Base-by-base conservation (phyloP, 441 rosid species). In the Bocquillonia castaneifolia region DNA sequence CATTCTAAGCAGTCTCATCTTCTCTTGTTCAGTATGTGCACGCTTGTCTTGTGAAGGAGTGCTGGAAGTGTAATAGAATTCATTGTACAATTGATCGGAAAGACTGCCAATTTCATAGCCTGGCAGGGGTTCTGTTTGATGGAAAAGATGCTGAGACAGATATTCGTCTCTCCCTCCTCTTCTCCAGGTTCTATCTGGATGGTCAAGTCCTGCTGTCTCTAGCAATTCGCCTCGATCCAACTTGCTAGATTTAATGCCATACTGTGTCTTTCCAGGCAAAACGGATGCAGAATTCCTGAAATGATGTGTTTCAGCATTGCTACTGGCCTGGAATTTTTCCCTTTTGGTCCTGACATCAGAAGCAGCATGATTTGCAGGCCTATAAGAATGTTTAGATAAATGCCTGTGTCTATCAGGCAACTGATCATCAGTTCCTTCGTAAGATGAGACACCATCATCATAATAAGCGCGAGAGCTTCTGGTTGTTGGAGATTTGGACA, bases 391-490 rank as follows among this genome's bases (percentile, higher is more conserved):
- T 71, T 73, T 83, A 53, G 61, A 73, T 52, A 69, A 42, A 63
- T 69, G 53, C 18, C 69, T 59, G 28, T 69, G 65, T 56, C 68
- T 73, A 54, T 77, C 69, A 22, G 75, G 73, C 37, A 77, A 54
- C 48, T 77, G 85, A 75, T 84, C 88, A 78, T 82, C 91, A 10
- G 69, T 68, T 72, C 79, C 89, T 39, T 85, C 89, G 74, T 64
- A 75, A 3, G 98, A 87, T 72, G 97, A 89, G 75, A 85, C 66
- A 54, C 84, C 83, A 44, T 82, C 95, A 78, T 86, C 92, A 71
- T 87, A 77, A 54, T 78, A 88, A 45, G 87, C 88, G 69, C 79
- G 88, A 54, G 81, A 72, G 60, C 86, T 82, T 74, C 82, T 80
- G 74, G 79, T 74, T 47, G 82, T 62, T 58, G 85, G 79, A 25